These are phyloP conservation scores for Henckelia pumila DNA, from an alignment of 257 asterid species.

Conservation along the genomic window DNA sequence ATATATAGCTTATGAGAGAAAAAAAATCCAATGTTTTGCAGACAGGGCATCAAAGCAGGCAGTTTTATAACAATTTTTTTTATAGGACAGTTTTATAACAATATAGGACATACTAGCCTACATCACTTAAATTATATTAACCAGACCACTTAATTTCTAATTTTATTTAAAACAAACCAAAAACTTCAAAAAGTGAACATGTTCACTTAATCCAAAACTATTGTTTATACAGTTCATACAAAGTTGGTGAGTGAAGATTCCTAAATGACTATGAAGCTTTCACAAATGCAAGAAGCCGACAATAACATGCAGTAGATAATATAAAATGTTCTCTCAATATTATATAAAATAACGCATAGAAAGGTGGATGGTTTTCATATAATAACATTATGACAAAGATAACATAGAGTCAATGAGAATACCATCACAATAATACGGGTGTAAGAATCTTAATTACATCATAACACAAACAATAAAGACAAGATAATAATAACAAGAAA, in stretches of 20 bases:
- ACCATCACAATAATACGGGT: neutral
- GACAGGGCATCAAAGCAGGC: neutral
- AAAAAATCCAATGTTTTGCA: neutral
- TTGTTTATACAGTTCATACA: neutral
- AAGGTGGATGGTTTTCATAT: neutral
- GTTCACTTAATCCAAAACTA: too few species aligned
- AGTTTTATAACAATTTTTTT: too few species aligned
- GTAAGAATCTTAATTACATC: neutral
- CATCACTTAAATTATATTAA: neutral
- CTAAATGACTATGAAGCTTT: neutral
- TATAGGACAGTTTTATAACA: too few species aligned
- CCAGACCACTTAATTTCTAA: neutral
- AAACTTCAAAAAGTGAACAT: too few species aligned
- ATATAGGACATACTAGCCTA: neutral
- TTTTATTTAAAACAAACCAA: too few species aligned
- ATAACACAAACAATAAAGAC: neutral
- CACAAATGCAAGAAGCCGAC: conserved; percentile 1
- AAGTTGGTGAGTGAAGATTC: conserved; percentile 3
- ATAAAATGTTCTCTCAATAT: neutral
- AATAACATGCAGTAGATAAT: conserved; percentile 6
- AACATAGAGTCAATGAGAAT: neutral
- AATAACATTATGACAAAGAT: neutral
- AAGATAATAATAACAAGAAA: conserved; percentile 12
- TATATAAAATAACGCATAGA: neutral
- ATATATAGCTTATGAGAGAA: neutral